Evolutionary conservation across 495 filamentous ascomycete species (phyloP).

Genomic region (Cetradonia linearis): DNA sequence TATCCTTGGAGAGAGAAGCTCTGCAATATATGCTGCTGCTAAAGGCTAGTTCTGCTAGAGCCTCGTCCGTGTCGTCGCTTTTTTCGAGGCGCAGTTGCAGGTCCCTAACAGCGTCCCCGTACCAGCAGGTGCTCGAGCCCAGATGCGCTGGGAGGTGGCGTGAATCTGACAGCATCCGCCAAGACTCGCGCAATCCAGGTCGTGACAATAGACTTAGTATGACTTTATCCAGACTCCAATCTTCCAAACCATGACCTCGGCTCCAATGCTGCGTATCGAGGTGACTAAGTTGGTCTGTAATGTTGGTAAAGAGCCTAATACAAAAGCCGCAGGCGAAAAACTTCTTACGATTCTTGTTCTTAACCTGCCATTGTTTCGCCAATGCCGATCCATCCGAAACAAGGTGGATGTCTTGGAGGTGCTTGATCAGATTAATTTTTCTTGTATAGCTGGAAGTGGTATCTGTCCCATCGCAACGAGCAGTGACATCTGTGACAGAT

Average conservation of each 20-base stretch:
- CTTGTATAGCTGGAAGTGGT: neutral
- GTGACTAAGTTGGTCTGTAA: neutral
- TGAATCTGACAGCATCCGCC: neutral
- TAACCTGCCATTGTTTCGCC: neutral
- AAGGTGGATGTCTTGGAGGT: neutral
- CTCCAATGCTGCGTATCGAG: conserved; percentile 5
- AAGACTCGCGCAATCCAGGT: neutral
- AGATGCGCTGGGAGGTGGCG: no score
- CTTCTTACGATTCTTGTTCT: neutral
- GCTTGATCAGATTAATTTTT: neutral
- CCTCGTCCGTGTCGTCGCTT: neutral
- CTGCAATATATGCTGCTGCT: no score
- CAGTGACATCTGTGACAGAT: neutral
- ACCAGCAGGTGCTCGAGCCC: neutral
- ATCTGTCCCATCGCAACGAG: neutral
- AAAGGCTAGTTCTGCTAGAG: neutral
- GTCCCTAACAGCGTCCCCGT: neutral
- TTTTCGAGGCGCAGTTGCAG: neutral
- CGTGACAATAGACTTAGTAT: neutral
- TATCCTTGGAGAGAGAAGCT: no score
- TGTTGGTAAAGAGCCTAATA: neutral
- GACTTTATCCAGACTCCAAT: neutral
- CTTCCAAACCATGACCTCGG: neutral
- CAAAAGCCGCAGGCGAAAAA: conserved; percentile 12
- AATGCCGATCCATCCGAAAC: neutral